Conservation (phyloP, 1,284 basidiomycete species). For the Puccinia hordei region DNA sequence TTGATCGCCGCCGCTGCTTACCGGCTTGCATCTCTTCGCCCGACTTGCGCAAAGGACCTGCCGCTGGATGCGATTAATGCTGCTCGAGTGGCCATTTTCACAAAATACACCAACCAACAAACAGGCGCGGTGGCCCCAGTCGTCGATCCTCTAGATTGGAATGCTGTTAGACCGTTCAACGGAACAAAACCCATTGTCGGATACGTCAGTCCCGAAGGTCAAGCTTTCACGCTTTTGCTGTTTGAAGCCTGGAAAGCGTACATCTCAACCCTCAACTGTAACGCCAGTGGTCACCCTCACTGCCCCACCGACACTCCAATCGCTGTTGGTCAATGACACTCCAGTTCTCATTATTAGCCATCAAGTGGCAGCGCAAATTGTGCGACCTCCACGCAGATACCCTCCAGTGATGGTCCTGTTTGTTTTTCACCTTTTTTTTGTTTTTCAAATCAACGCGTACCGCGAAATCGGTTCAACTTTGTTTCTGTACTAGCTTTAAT, state of each 20-base stretch:
- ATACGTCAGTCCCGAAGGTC: slow-evolving; percentile 63
- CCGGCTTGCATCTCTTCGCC: slow-evolving; percentile 17
- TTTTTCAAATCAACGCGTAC: no score
- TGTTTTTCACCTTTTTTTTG: no score
- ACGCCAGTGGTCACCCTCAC: neutral
- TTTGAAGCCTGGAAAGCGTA: slow-evolving; percentile 44
- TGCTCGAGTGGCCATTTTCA: slow-evolving; percentile 8
- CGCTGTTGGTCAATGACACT: no score
- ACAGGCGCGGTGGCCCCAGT: slow-evolving; percentile 61
- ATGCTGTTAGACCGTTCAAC: slow-evolving; percentile 56
- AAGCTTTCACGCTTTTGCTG: slow-evolving; percentile 74
- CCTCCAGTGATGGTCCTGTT: no score
- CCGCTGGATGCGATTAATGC: slow-evolving; percentile 36
- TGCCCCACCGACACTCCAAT: no score
- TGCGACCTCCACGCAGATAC: no score
- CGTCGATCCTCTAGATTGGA: slow-evolving; percentile 69
- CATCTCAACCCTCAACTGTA: neutral
- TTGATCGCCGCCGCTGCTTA: slow-evolving; percentile 46
- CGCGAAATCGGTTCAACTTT: no score
- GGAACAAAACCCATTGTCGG: slow-evolving; percentile 58
- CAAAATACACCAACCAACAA: neutral
- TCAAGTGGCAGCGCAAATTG: no score
- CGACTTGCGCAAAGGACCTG: neutral
- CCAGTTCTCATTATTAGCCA: no score
- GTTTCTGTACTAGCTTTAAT: no score